Evolutionary conservation across 2,329 filamentous ascomycete genomes (phyloP), one percentile per base, ranked within the genome.

Genomic region (Aspergillus flavus): DNA sequence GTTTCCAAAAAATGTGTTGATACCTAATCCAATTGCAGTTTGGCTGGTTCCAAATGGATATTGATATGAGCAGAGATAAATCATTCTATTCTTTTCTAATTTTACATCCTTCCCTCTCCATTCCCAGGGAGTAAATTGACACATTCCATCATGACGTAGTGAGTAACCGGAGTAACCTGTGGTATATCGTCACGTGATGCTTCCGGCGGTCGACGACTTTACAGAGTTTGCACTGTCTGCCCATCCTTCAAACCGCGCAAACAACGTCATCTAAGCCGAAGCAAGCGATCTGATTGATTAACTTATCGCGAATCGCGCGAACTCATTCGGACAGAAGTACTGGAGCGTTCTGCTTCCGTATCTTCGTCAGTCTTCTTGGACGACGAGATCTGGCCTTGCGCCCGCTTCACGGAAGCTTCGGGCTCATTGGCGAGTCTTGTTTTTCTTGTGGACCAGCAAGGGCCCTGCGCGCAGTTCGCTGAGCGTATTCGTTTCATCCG

Each of bases 151-250:
- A 32, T 32, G 28, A 52, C 26, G 48, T 52, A 52, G 6, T 5
- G 12, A n/a, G 48, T 52, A 11, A 32, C 48, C 48, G 19, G 48
- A 52, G 48, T 32, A 52, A 52, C 48, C 16, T 10, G 19, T 12
- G 16, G 16, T 6, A 2, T 19, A 14, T 1, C 3, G 0, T 52
- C 48, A 52, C 28, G 48, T 52, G 48, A 26, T 10, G 0, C 10
- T 5, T 5, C 16, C 28, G 28, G 19, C 48, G 28, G 48, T 32
- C 9, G 28, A 52, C 28, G 16, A 21, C n/a, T 32, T 45, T 76
- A 61, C 73, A 70, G 65, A 70, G 75, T 78, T 78, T 78, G 76
- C 76, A 78, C 62, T 78, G 76, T 78, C 76, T 78, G 76, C 66
- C 69, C 64, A 64, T 69, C 58, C 71, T 78, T 77, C 76, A 78